These are phyloP conservation scores for Suillus occidentalis DNA, from an alignment of 768 basidiomycete species.

Conservation along the genomic window DNA sequence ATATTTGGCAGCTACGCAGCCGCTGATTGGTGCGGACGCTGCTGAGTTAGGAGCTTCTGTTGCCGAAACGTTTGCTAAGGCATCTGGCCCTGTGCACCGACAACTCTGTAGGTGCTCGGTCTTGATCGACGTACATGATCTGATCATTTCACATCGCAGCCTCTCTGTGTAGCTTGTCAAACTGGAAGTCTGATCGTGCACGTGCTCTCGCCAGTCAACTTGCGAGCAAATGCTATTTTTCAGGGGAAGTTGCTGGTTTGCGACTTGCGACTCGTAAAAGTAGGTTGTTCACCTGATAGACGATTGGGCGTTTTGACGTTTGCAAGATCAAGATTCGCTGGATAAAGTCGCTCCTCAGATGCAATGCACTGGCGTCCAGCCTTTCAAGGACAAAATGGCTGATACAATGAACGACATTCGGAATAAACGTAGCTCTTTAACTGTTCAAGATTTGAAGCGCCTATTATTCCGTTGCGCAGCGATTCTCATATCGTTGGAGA, in stretches of 20 bases:
- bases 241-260: slow-evolving; percentile 83
- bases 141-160: slow-evolving; percentile 35
- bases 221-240: slow-evolving; percentile 87
- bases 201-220: slow-evolving; percentile 83
- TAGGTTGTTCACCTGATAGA: slow-evolving; percentile 27
- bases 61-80: slow-evolving; percentile 83
- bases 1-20: slow-evolving; percentile 80
- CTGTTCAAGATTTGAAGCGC: slow-evolving; percentile 79
- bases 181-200: slow-evolving; percentile 77
- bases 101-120: slow-evolving; percentile 60
- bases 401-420: slow-evolving; percentile 67
- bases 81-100: slow-evolving; percentile 73
- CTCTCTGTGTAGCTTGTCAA: slow-evolving; percentile 53
- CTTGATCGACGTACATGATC: background rate
- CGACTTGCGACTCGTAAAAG: slow-evolving; percentile 68
- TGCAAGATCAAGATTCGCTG: slow-evolving; percentile 54
- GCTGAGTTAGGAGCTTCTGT: slow-evolving; percentile 91
- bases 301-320: slow-evolving; percentile 1
- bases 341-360: slow-evolving; percentile 63
- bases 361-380: slow-evolving; percentile 59
- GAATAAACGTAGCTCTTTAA: slow-evolving; percentile 69
- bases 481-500: slow-evolving; percentile 65
- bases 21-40: slow-evolving; percentile 64
- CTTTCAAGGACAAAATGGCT: slow-evolving; percentile 67
- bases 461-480: slow-evolving; percentile 87